These are phyloP conservation scores for Dimocarpus longan DNA, from an alignment of 345 rosid species.

Conservation along the genomic window DNA sequence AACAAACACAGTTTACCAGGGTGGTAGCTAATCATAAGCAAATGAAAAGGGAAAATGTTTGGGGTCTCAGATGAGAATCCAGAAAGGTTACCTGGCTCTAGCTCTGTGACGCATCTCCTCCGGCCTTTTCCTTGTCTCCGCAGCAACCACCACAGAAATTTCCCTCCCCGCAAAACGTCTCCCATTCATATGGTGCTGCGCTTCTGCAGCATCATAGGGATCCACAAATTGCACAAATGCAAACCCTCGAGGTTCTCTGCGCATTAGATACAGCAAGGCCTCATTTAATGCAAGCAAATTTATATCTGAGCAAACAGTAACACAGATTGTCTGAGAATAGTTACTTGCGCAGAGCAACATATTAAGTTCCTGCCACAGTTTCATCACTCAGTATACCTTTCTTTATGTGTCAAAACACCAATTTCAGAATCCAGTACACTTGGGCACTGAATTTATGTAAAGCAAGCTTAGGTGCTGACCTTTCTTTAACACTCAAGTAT, in stretches of 20 bases:
- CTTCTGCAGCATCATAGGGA: conserved; percentile 81
- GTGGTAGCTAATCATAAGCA: neutral
- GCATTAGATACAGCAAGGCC: conserved; percentile 19
- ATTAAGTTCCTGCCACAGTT: conserved; percentile 29
- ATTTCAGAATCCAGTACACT: conserved; percentile 35
- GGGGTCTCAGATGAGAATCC: neutral
- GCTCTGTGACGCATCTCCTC: conserved; percentile 95
- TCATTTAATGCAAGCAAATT: conserved; percentile 26
- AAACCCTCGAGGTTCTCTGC: conserved; percentile 94
- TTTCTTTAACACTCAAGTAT: conserved; percentile 63
- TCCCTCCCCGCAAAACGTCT: conserved; percentile 83
- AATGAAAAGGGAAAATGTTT: neutral
- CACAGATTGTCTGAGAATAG: conserved; percentile 10
- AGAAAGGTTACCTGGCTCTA: conserved; percentile 50
- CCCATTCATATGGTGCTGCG: conserved; percentile 90
- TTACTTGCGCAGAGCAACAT: conserved; percentile 17
- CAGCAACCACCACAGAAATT: conserved; percentile 86
- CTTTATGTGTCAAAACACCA: conserved; percentile 39
- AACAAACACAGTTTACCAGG: neutral
- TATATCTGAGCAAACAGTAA: conserved; percentile 12
- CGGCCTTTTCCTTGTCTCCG: conserved; percentile 93
- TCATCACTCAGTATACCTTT: conserved; percentile 38
- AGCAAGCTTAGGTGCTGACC: conserved; percentile 63
- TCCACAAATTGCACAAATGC: conserved; percentile 98
- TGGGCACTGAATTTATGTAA: conserved; percentile 46